Conservation (phyloP, 2,329 filamentous ascomycete genomes). For the Aspergillus melleus region DNA sequence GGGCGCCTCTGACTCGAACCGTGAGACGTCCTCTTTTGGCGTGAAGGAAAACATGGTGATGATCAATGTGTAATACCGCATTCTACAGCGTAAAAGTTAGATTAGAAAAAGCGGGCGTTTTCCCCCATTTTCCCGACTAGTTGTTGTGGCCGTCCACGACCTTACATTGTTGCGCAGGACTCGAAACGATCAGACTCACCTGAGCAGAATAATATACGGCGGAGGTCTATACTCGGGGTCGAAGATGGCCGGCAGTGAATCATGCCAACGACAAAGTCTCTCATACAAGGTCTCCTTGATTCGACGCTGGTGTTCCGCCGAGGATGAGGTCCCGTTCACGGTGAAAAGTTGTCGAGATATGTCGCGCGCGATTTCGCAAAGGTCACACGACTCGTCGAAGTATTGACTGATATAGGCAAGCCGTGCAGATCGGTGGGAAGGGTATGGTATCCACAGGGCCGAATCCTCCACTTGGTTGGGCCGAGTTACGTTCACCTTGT, state of each 20-base stretch:
- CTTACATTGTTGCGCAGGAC: background rate
- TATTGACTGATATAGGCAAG: conserved; percentile 31
- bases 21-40: conserved; percentile 18
- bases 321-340: conserved; percentile 7
- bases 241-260: conserved; percentile 30
- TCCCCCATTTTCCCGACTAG: too few relatives aligned
- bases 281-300: conserved; percentile 32
- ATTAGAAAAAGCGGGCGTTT: background rate
- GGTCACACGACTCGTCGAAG: conserved; percentile 35
- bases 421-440: conserved; percentile 29
- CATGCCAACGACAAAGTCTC: conserved; percentile 31
- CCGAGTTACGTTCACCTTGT: conserved; percentile 33
- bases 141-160: too few relatives aligned
- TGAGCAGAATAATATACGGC: conserved; percentile 36
- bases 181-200: conserved; percentile 18
- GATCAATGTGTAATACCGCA: conserved; percentile 35
- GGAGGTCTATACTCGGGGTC: conserved; percentile 26
- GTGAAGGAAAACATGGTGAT: conserved; percentile 39
- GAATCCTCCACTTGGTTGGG: conserved; percentile 18
- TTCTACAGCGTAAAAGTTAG: conserved; percentile 21
- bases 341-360: conserved; percentile 36
- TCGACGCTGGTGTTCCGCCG: conserved; percentile 15
- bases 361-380: conserved; percentile 37
- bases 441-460: conserved; percentile 34
- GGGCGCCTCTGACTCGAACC: conserved; percentile 19